A percentile compares a stretch with the other conserved stretches of the same genome.
Conservation (phyloP, 1,284 basidiomycete species). For the Trichosporon sp. region DNA sequence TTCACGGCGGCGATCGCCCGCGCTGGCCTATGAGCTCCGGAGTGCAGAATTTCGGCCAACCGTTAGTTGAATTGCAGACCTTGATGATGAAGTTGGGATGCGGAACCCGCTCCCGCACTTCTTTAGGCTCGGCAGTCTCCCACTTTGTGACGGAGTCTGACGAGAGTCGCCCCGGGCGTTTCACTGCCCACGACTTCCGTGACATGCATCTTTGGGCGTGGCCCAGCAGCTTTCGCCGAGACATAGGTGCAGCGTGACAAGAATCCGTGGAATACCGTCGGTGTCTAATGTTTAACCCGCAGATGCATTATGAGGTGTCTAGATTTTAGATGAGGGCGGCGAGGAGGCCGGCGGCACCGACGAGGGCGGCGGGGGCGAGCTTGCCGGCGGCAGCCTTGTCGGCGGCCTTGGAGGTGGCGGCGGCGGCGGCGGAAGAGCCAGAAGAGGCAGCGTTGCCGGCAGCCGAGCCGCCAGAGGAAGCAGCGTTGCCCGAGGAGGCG, state of each 20-base stretch:
- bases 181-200: not conserved
- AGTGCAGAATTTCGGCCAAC: not conserved
- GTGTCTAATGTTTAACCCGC: no score
- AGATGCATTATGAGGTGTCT: constrained; percentile 5
- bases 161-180: not conserved
- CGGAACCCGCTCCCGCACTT: not conserved
- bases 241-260: not conserved
- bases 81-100: not conserved
- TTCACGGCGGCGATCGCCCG: not conserved
- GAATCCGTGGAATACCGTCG: no score
- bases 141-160: not conserved
- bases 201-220: not conserved
- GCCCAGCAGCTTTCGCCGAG: not conserved
- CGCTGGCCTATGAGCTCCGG: not conserved
- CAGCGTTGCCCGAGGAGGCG: not conserved
- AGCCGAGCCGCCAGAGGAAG: not conserved
- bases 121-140: constrained; percentile 1
- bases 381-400: not conserved
- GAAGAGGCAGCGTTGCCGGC: not conserved
- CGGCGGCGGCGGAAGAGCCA: not conserved
- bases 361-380: constrained; percentile 21
- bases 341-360: constrained; percentile 21
- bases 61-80: not conserved
- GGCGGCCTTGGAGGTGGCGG: not conserved
- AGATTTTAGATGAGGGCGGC: constrained; percentile 5